Base-by-base conservation (phyloP, 1,284 basidiomycete genomes). In the Cryptococcus wingfieldii region DNA sequence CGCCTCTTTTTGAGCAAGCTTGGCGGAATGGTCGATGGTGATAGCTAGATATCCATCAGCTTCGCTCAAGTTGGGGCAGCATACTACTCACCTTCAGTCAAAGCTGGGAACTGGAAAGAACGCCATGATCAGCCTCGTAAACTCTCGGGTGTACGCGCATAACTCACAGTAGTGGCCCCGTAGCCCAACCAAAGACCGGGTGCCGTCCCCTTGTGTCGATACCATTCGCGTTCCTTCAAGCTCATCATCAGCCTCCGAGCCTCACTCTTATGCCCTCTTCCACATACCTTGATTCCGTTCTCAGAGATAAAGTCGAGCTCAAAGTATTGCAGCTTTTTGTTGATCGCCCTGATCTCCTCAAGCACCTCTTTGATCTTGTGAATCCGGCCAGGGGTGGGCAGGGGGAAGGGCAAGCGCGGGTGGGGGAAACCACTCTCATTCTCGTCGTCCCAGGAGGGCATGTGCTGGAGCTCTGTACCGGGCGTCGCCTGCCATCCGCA, bases 141-240 rank as follows among this genome's bases (percentile, higher is more conserved):
- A 5, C n/a, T 13, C 27, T 39, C 7, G 10, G 6, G 18, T 41
- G 23, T n/a, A 28, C 9, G 25, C 18, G 13, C 31, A 38, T 16
- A 18, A 65, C 69, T 60, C 54, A 71, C 70, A 23, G 73, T 75
- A 6, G 74, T 77, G 5, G 75, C 89, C 34, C 90, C 91, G 68
- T 95, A 94, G 4, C 90, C 89, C 31, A 90, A 82, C 85, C 88
- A 93, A 67, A 88, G 86, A 27, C 92, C 93, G 7, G 94, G 93
- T 5, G 91, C 89, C 38, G 93, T 89, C 42, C 83, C 90, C 50
- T 95, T 80, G 76, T 94, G 89, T 69, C 81, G 81, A 72, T 84
- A 94, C 90, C 90, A 94, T 70, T 89, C 85, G 31, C 89, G 81
- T 56, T 86, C 86, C 69, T 84, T 38, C 19, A 47, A 25, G n/a